A percentile compares a stretch with the other conserved stretches of the same genome.
Conservation (phyloP, 768 basidiomycete species). For the Agrocybe chaxingu region DNA sequence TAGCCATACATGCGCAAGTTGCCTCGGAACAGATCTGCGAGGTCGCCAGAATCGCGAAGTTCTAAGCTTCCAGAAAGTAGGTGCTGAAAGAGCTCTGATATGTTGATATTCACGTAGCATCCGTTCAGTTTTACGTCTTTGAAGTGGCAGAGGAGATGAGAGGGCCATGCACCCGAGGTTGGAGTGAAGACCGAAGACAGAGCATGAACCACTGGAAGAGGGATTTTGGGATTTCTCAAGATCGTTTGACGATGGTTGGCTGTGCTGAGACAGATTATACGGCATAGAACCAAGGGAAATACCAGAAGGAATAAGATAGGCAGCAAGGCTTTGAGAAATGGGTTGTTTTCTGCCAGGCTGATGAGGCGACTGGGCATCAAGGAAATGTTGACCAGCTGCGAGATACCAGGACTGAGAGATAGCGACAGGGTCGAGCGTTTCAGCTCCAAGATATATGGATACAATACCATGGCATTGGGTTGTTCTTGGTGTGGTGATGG, state of each 20-base stretch:
- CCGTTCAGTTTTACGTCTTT: constrained; percentile 7
- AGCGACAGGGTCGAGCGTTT: too few species aligned
- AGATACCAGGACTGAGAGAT: neutral
- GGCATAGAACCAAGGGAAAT: neutral
- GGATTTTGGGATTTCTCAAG: neutral
- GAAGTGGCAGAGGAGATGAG: constrained; percentile 30
- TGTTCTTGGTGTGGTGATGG: too few species aligned
- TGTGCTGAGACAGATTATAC: neutral
- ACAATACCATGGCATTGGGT: neutral
- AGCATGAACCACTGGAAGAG: constrained; percentile 23
- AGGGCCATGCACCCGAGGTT: constrained; percentile 42
- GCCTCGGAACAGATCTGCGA: constrained; percentile 33
- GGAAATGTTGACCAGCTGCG: neutral
- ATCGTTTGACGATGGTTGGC: neutral
- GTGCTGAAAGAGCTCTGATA: constrained; percentile 32
- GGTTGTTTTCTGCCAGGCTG: neutral
- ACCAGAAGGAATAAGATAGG: too few species aligned
- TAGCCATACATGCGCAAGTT: constrained; percentile 34
- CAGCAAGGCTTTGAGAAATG: too few species aligned
- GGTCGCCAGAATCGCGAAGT: constrained; percentile 37
- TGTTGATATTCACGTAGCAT: constrained; percentile 16
- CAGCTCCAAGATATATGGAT: neutral
- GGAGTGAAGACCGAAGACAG: constrained; percentile 41
- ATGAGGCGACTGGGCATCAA: neutral
- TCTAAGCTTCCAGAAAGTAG: constrained; percentile 40